phyloP scores from a whole-genome alignment of 805 yeast species.

The Nakazawaea siamensis region DNA sequence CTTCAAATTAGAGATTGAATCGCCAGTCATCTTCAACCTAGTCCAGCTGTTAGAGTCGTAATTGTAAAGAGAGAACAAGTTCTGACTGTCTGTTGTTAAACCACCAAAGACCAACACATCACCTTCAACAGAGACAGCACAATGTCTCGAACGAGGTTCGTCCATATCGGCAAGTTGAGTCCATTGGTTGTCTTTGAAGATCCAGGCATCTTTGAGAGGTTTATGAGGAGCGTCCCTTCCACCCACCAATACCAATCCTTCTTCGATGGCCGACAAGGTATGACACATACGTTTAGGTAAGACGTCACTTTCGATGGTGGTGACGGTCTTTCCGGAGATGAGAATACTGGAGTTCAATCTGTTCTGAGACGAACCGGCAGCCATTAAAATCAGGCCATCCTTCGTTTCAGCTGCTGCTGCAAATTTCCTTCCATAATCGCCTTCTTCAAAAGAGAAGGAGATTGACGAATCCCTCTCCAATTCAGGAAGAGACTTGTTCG shows the following conservation, averaged over 20 bases:
- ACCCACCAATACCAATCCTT: constrained; percentile 39
- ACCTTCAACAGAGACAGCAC: constrained; percentile 23
- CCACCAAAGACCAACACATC: constrained; percentile 48
- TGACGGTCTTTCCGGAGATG: not conserved
- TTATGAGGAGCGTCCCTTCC: constrained; percentile 60
- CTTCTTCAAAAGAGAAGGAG: constrained; percentile 9
- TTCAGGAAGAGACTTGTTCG: not conserved
- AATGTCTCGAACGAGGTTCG: constrained; percentile 43
- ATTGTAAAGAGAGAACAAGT: constrained; percentile 17
- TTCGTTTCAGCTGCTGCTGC: too few relatives aligned
- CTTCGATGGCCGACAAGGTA: constrained; percentile 28
- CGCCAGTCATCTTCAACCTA: constrained; percentile 14
- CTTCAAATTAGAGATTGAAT: constrained; percentile 13
- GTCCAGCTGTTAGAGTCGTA: constrained; percentile 7
- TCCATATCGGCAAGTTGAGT: constrained; percentile 27
- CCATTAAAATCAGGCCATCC: constrained; percentile 21
- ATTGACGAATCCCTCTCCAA: constrained; percentile 33
- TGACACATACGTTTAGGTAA: constrained; percentile 46
- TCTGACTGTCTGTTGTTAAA: constrained; percentile 4
- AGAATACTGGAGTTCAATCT: constrained; percentile 17
- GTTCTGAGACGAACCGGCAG: constrained; percentile 33
- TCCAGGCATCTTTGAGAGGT: constrained; percentile 36
- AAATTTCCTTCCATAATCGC: too few relatives aligned
- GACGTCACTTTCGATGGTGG: not conserved
- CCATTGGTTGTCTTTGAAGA: constrained; percentile 31